Base-by-base conservation (phyloP, 345 rosid species). In the Rhodamnia argentea region DNA sequence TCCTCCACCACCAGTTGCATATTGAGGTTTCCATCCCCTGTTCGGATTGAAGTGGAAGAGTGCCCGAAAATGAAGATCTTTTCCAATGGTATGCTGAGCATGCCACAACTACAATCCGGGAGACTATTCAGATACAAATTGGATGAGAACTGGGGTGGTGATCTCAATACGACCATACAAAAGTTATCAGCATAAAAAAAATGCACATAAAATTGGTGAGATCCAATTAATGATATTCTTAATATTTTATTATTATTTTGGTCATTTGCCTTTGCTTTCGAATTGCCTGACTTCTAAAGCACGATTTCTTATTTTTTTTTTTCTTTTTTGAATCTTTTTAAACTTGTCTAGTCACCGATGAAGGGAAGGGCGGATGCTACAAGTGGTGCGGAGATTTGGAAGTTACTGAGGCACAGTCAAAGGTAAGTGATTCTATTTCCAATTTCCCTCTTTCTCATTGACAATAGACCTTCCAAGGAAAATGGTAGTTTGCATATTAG, bases 71-170 rank as follows among this genome's bases (percentile, higher is more conserved):
- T 60, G 70, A 60, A 60, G 1, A 60, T n/a, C 4, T 60, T 60
- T 6, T n/a, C 18, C 2, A 0, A 60, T 18, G 1, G 37, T n/a
- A 0, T 0, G 0, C 0, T 60, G 13, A n/a, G 9, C 70, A 60
- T 18, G 10, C 70, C 70, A 60, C 6, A 14, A 14, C 18, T n/a
- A n/a, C n/a, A 0, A 0, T 0, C 18, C n/a, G 64, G 0, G 32
- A 12, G 1, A 1, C 18, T 59, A 3, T 59, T 59, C 1, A 0
- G 16, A 59, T 59, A n/a, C 24, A 0, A 3, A 2, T 54, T 6
- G 57, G 8, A 6, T 1, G 23, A 18, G 7, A 18, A 55, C 3
- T 55, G 10, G 57, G 57, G 20, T 22, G 57, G 57, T 20, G 57
- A 55, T 55, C 57, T 55, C 24, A 55, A 55, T 20, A 7, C 24